A percentile compares a stretch with the other conserved stretches of the same genome.
Evolutionary conservation across 2,329 filamentous ascomycete genomes (phyloP).

Genomic region (Fusarium longipes): DNA sequence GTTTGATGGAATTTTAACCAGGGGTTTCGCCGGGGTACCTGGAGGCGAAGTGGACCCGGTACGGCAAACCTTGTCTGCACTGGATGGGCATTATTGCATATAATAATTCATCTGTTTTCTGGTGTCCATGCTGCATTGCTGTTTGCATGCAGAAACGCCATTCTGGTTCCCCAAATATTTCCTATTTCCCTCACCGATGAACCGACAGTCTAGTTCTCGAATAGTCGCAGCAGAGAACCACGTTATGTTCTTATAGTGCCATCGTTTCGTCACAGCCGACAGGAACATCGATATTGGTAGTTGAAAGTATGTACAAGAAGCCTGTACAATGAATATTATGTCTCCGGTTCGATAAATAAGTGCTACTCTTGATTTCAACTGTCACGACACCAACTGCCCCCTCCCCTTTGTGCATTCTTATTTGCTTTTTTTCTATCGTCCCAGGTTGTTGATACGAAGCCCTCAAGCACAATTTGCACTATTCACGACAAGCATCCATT

Average conservation of each 20-base stretch:
- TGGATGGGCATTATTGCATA: conserved; percentile 25
- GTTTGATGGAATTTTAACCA: conserved; percentile 5
- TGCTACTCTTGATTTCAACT: background rate
- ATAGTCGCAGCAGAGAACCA: background rate
- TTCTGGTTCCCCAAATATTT: conserved; percentile 20
- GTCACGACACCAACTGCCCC: background rate
- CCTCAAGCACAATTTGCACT: background rate
- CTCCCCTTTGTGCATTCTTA: background rate
- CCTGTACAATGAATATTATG: background rate
- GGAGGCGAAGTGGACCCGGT: conserved; percentile 26
- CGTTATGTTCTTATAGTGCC: background rate
- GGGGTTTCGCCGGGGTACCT: conserved; percentile 21
- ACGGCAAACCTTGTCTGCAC: conserved; percentile 8
- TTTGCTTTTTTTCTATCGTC: background rate
- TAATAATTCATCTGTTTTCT: conserved; percentile 9
- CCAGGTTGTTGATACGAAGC: background rate
- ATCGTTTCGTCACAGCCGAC: background rate
- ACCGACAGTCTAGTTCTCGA: background rate
- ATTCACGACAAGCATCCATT: background rate
- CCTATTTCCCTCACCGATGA: conserved; percentile 27
- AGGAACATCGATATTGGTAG: background rate
- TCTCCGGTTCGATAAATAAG: background rate
- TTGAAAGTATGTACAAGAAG: background rate
- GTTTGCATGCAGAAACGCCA: conserved; percentile 34
- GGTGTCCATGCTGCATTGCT: conserved; percentile 37